These are phyloP conservation scores for Xanthoparmelia taractica DNA, from an alignment of 495 filamentous ascomycete species.

Conservation along the genomic window DNA sequence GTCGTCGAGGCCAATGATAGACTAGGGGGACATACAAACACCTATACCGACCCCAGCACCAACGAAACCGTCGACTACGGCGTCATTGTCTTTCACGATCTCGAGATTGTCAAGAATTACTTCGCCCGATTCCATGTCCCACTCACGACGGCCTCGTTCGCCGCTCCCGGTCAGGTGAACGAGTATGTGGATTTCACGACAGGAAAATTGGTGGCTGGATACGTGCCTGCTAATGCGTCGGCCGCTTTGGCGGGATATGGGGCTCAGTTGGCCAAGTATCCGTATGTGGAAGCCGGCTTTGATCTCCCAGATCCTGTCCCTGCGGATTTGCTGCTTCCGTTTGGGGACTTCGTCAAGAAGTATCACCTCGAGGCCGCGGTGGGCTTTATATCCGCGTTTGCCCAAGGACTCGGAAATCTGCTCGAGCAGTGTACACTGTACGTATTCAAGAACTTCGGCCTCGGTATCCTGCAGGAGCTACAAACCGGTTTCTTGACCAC, in stretches of 20 bases:
- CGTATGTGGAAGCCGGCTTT: slow-evolving; percentile 33
- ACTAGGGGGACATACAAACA: slow-evolving; percentile 45
- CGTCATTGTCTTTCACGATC: slow-evolving; percentile 36
- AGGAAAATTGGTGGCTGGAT: slow-evolving; percentile 23
- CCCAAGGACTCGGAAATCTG: slow-evolving; percentile 36
- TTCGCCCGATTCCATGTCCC: slow-evolving; percentile 34
- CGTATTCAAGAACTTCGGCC: slow-evolving; percentile 26
- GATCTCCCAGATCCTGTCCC: slow-evolving; percentile 39
- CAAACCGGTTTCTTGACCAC: slow-evolving; percentile 32
- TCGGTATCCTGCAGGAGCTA: not conserved
- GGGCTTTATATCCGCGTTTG: slow-evolving; percentile 27
- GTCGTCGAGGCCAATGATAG: slow-evolving; percentile 38
- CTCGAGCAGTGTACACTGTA: slow-evolving; percentile 30
- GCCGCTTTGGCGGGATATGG: slow-evolving; percentile 28
- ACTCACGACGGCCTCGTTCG: slow-evolving; percentile 7
- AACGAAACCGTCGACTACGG: slow-evolving; percentile 40
- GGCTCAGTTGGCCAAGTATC: slow-evolving; percentile 35
- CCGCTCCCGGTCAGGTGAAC: not conserved
- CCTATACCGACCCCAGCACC: slow-evolving; percentile 38
- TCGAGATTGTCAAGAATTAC: slow-evolving; percentile 31
- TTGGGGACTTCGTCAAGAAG: slow-evolving; percentile 39
- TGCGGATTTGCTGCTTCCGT: slow-evolving; percentile 35
- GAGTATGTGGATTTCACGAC: slow-evolving; percentile 25
- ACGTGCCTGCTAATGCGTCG: slow-evolving; percentile 21
- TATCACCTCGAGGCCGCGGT: slow-evolving; percentile 33